Percentiles rank a stretch among this genome's conserved stretches.
phyloP scores from a whole-genome alignment of 345 rosid species.

The Hirschfeldia incana region DNA sequence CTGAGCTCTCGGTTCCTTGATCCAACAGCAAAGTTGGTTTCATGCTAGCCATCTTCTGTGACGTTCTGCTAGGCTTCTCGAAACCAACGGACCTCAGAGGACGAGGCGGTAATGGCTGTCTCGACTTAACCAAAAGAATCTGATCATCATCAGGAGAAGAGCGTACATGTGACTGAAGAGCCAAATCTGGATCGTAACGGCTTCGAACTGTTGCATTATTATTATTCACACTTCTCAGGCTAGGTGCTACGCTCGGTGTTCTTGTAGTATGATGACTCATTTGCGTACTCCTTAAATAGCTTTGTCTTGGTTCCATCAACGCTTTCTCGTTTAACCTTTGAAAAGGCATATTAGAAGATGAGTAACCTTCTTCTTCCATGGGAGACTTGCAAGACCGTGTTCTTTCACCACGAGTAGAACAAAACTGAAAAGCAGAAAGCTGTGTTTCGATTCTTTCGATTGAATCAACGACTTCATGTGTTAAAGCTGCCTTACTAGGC shows the following conservation, averaged over 20 bases:
- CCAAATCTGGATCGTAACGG: slow-evolving; percentile 1
- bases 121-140: slow-evolving; percentile 11
- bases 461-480: slow-evolving; percentile 40
- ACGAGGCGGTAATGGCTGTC: slow-evolving; percentile 16
- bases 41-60: slow-evolving; percentile 23
- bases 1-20: slow-evolving; percentile 27
- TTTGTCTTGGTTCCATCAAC: slow-evolving; percentile 23
- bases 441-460: slow-evolving; percentile 46
- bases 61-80: slow-evolving; percentile 12
- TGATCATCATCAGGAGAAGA: slow-evolving; percentile 9
- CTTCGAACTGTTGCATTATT: neutral
- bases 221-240: slow-evolving; percentile 11
- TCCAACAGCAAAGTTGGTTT: slow-evolving; percentile 31
- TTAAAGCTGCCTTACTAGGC: slow-evolving; percentile 4
- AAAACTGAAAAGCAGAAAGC: slow-evolving; percentile 41
- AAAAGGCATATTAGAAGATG: slow-evolving; percentile 10
- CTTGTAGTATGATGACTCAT: neutral
- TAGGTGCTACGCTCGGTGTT: neutral
- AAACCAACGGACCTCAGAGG: slow-evolving; percentile 22
- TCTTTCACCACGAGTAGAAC: slow-evolving; percentile 24
- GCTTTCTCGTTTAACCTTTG: neutral
- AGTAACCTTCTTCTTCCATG: neutral
- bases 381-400: slow-evolving; percentile 4
- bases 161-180: neutral
- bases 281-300: slow-evolving; percentile 3